Base-by-base conservation (phyloP, 2,329 filamentous ascomycete species). In the Cordyceps pruinosa region DNA sequence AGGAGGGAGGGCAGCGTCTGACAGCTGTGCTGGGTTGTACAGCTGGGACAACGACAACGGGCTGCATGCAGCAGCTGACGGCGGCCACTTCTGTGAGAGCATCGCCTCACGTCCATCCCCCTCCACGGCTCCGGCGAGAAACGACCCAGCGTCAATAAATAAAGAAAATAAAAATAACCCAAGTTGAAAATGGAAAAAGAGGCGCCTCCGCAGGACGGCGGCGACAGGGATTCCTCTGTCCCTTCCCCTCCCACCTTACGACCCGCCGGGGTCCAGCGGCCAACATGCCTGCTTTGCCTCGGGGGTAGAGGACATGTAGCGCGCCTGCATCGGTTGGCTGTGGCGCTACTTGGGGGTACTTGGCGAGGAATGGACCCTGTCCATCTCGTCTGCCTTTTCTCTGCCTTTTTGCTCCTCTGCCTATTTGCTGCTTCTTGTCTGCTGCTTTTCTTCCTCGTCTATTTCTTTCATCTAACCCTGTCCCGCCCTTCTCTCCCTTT, bases 171-270 rank as follows among this genome's bases (percentile, higher is more conserved):
- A 13, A 41, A 23, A n/a, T 8, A 41, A n/a, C n/a, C n/a, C n/a
- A n/a, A n/a, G n/a, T n/a, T 23, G 10, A 23, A 13, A 23, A 23
- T 19, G 28, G n/a, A 23, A 25, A 42, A 55, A 55, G 42, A 55
- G 52, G 52, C 42, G 52, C 52, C 39, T 55, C 42, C 47, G 32
- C 42, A 47, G 52, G 52, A 55, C 52, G 30, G 17, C 32, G n/a
- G 25, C 39, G 42, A 55, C 52, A 55, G 52, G 52, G 52, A 30
- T 53, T 45, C 41, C 26, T 28, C 12, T 25, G 8, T 44, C 52
- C 17, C 42, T 47, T 23, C 41, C 42, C 51, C 37, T 35, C 13
- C 6, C 30, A 6, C n/a, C n/a, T n/a, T n/a, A n/a, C n/a, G n/a
- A n/a, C n/a, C n/a, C n/a, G n/a, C n/a, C n/a, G 17, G 47, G 30